Evolutionary conservation across 805 yeast species (phyloP).

Genomic region (Maudiozyma bulderi): DNA sequence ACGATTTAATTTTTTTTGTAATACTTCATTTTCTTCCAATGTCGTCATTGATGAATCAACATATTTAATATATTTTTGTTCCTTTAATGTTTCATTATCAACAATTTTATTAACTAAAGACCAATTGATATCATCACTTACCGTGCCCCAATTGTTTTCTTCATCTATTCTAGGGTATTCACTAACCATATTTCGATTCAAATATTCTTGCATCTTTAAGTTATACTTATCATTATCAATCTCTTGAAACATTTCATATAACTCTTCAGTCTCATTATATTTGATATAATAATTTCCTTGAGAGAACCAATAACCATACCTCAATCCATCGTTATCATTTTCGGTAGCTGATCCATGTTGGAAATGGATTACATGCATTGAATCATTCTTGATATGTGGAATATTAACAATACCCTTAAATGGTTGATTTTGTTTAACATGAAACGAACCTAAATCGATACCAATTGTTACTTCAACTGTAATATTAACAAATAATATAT

Average conservation of each 20-base stretch:
- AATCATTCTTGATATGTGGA: slow-evolving; percentile 8
- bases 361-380: slow-evolving; percentile 22
- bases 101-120: slow-evolving; percentile 5
- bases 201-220: slow-evolving; percentile 2
- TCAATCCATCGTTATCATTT: slow-evolving; percentile 6
- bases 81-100: not conserved
- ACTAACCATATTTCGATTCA: slow-evolving; percentile 10
- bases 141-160: slow-evolving; percentile 11
- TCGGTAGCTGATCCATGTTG: slow-evolving; percentile 3
- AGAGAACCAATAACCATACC: slow-evolving; percentile 28
- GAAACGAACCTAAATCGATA: slow-evolving; percentile 20
- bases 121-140: slow-evolving; percentile 11
- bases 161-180: slow-evolving; percentile 18
- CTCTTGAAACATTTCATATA: slow-evolving; percentile 12
- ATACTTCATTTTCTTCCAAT: slow-evolving; percentile 15
- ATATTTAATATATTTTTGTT: slow-evolving; percentile 5
- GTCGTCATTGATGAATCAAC: slow-evolving; percentile 26
- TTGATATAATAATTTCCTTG: slow-evolving; percentile 7
- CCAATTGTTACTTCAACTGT: slow-evolving; percentile 17
- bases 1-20: slow-evolving; percentile 7
- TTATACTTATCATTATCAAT: slow-evolving; percentile 8
- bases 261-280: slow-evolving; percentile 10
- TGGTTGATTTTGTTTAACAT: slow-evolving; percentile 13
- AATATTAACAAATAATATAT: slow-evolving; percentile 3
- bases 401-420: slow-evolving; percentile 22